Conservation (phyloP, 768 basidiomycete species). For the Auriscalpium orientale region DNA sequence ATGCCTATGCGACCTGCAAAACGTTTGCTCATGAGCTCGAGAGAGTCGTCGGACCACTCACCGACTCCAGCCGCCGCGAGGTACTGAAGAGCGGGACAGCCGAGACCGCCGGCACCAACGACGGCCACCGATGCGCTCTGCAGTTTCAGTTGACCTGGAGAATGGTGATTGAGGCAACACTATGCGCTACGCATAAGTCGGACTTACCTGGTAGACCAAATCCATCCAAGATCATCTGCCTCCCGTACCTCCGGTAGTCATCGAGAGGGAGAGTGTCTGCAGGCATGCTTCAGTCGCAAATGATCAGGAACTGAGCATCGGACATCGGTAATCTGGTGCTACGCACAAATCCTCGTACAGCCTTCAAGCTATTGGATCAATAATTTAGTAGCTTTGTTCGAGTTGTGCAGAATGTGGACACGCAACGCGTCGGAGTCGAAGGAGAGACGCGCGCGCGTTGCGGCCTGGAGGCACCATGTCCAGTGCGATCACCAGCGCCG, state of each 20-base stretch:
- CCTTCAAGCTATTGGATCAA: too few relatives aligned
- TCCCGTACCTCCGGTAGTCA: constrained; percentile 87
- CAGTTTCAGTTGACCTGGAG: constrained; percentile 75
- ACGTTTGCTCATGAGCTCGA: background rate
- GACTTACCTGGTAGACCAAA: constrained; percentile 75
- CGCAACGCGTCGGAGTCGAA: background rate
- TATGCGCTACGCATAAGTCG: background rate
- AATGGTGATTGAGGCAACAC: background rate
- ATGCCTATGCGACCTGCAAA: constrained; percentile 71
- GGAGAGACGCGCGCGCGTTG: too few relatives aligned
- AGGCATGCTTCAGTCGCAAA: too few relatives aligned
- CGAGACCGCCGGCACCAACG: constrained; percentile 92
- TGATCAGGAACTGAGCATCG: too few relatives aligned
- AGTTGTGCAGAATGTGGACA: background rate
- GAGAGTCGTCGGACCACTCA: constrained; percentile 26
- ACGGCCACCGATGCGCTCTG: constrained; percentile 71
- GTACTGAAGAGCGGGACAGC: constrained; percentile 93
- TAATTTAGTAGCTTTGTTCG: too few relatives aligned
- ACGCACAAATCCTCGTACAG: too few relatives aligned
- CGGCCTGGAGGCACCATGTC: too few relatives aligned
- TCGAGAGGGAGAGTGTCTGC: constrained; percentile 23
- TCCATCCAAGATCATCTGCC: constrained; percentile 91
- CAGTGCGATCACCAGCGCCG: constrained; percentile 1
- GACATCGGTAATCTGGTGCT: too few relatives aligned
- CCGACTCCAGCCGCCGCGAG: constrained; percentile 90